Base-by-base conservation (phyloP, 305 asterid species). In the Coffea humblotiana region DNA sequence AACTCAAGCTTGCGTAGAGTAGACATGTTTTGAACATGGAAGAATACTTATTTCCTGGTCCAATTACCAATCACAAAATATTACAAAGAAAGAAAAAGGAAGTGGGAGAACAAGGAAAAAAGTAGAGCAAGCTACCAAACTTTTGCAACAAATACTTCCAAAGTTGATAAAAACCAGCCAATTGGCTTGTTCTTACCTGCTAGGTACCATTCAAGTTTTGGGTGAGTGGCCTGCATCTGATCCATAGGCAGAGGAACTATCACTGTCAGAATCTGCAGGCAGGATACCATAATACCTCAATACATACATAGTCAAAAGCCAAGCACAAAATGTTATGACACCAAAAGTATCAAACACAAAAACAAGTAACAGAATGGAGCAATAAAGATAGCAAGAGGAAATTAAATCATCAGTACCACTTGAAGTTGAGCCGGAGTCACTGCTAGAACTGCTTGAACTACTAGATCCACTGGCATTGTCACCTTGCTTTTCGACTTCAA, bases 221-320 rank as follows among this genome's bases (percentile, higher is more conserved):
- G 83, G 88, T 71, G 88, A 87, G 64, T 67, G 88, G 54, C 83
- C 88, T 15, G 82, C 88, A 82, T 85, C 90, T 27, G 93, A 88
- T 64, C 89, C 92, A 82, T 82, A 76, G 23, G 88, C 91, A 37
- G 92, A 88, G 64, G 90, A 87, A 84, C 91, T 88, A 56, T 87
- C 92, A 37, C 90, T 88, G 69, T 87, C 93, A 75, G 93, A 90
- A 87, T 90, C 93, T 90, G 91, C 80, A 78, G 21, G 14, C 8
- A 40, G 48, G 64, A 64, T 65, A 47, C 37, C 64, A n/a, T 25
- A 48, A 27, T 7, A 32, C 48, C 71, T 48, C 58, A 32, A 58
- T 16, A 66, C 21, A 51, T 35, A 32, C 66, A 25, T 14, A 11
- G 23, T 35, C 27, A 40, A 48, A 3, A 52, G 10, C 61, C 43